These are phyloP conservation scores for Alectoria sarmentosa DNA, from an alignment of 495 filamentous ascomycete genomes.

Conservation along the genomic window DNA sequence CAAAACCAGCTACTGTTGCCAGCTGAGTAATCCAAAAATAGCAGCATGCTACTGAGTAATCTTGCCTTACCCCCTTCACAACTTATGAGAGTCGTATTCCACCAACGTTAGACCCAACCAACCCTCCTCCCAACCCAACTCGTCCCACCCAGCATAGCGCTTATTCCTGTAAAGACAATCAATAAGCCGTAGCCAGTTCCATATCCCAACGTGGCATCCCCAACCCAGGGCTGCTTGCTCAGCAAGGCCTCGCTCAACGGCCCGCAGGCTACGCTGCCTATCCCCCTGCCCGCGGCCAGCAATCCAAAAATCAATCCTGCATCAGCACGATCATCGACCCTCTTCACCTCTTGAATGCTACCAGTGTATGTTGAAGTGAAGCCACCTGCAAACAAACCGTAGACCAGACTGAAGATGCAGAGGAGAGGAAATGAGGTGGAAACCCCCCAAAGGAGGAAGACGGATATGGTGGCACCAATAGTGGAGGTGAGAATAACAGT, in stretches of 20 bases:
- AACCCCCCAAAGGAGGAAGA: slow-evolving; percentile 65
- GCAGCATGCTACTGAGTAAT: neutral
- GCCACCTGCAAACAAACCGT: slow-evolving; percentile 63
- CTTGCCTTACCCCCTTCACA: neutral
- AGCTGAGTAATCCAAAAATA: neutral
- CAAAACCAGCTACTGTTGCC: neutral
- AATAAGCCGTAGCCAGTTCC: slow-evolving; percentile 37
- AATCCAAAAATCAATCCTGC: slow-evolving; percentile 57
- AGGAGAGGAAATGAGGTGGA: slow-evolving; percentile 47
- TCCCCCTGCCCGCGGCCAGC: slow-evolving; percentile 55
- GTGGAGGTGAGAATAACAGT: slow-evolving; percentile 54
- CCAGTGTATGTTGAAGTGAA: slow-evolving; percentile 57
- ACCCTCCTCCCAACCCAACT: slow-evolving; percentile 22
- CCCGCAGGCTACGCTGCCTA: slow-evolving; percentile 57
- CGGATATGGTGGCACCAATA: slow-evolving; percentile 49
- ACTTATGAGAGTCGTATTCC: neutral
- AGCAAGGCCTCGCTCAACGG: slow-evolving; percentile 53
- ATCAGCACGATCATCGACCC: slow-evolving; percentile 40
- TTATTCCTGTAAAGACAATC: slow-evolving; percentile 44
- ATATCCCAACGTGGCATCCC: slow-evolving; percentile 31
- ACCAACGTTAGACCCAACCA: slow-evolving; percentile 15
- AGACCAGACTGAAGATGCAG: slow-evolving; percentile 57
- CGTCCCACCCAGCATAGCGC: slow-evolving; percentile 18
- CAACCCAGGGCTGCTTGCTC: slow-evolving; percentile 29
- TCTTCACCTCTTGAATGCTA: slow-evolving; percentile 49